These are phyloP conservation scores for Chenopodium album DNA, from an alignment of 148 eudicot genomes.

Conservation along the genomic window DNA sequence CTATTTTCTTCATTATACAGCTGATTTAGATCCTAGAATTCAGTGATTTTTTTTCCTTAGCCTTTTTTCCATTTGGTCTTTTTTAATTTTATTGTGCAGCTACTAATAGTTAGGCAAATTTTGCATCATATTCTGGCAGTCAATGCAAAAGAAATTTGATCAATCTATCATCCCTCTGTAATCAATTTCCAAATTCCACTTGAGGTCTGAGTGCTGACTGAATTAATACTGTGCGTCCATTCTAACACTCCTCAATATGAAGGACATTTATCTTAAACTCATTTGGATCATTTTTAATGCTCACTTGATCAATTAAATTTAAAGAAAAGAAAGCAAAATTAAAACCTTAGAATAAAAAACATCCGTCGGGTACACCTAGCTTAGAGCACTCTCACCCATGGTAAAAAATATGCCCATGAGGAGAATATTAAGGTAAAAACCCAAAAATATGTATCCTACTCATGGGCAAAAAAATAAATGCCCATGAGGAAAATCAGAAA, in stretches of 20 bases:
- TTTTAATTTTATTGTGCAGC: constrained; percentile 27
- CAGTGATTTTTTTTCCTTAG: neutral
- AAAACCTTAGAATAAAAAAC: too few relatives aligned
- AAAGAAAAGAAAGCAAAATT: too few relatives aligned
- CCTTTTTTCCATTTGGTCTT: neutral
- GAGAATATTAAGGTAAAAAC: too few relatives aligned
- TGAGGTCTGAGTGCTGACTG: neutral
- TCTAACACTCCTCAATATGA: neutral
- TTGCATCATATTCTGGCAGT: constrained; percentile 19
- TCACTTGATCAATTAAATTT: too few relatives aligned
- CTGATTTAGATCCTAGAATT: constrained; percentile 25
- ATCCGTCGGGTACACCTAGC: too few relatives aligned
- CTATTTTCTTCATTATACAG: neutral
- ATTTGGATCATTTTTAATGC: too few relatives aligned
- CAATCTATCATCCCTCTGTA: constrained; percentile 1
- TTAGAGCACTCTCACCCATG: too few relatives aligned
- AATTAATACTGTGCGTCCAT: neutral
- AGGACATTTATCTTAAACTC: too few relatives aligned
- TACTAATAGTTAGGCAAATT: constrained; percentile 17
- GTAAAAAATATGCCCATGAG: too few relatives aligned
- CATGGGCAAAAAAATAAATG: too few relatives aligned
- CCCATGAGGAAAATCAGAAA: too few relatives aligned
- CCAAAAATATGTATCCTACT: too few relatives aligned
- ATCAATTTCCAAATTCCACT: neutral
- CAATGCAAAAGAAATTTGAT: constrained; percentile 6